These are phyloP conservation scores for Tolypocladium guangdongense DNA, from an alignment of 2,329 filamentous ascomycete genomes.

Conservation along the genomic window DNA sequence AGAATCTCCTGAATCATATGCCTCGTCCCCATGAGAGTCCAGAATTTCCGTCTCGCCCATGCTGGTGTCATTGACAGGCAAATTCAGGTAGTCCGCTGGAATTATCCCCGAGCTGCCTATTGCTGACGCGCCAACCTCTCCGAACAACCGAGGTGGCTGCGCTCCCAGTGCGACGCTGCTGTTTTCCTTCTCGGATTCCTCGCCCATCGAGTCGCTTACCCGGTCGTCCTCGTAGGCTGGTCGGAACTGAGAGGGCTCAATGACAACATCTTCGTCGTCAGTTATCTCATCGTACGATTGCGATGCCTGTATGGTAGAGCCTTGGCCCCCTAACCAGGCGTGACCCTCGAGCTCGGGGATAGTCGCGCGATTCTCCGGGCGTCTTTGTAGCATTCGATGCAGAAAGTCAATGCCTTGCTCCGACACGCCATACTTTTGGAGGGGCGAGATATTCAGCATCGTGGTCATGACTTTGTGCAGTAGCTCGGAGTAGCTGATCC, in stretches of 20 bases:
- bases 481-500: slow-evolving; percentile 68
- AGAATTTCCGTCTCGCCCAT: slow-evolving; percentile 28
- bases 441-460: slow-evolving; percentile 52
- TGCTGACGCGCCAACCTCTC: slow-evolving; percentile 43
- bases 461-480: slow-evolving; percentile 79
- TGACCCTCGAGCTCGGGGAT: slow-evolving; percentile 60
- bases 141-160: slow-evolving; percentile 36
- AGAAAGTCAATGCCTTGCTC: slow-evolving; percentile 63
- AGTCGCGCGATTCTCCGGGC: slow-evolving; percentile 66
- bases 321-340: slow-evolving; percentile 52
- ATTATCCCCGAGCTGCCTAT: slow-evolving; percentile 43
- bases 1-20: slow-evolving; percentile 34
- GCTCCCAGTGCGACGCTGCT: slow-evolving; percentile 49
- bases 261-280: slow-evolving; percentile 48
- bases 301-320: slow-evolving; percentile 19
- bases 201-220: slow-evolving; percentile 35
- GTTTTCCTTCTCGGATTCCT: slow-evolving; percentile 74
- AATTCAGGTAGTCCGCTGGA: slow-evolving; percentile 35
- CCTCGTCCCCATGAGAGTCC: slow-evolving; percentile 30
- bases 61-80: slow-evolving; percentile 31
- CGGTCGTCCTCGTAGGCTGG: slow-evolving; percentile 23
- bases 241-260: slow-evolving; percentile 48
- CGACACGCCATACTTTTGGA: slow-evolving; percentile 50
- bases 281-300: slow-evolving; percentile 50
- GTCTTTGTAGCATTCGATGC: slow-evolving; percentile 66